A percentile compares a stretch with the other conserved stretches of the same genome.
Evolutionary conservation across 75 land plant genomes (phyloP).

Genomic region (Larix kaempferi): DNA sequence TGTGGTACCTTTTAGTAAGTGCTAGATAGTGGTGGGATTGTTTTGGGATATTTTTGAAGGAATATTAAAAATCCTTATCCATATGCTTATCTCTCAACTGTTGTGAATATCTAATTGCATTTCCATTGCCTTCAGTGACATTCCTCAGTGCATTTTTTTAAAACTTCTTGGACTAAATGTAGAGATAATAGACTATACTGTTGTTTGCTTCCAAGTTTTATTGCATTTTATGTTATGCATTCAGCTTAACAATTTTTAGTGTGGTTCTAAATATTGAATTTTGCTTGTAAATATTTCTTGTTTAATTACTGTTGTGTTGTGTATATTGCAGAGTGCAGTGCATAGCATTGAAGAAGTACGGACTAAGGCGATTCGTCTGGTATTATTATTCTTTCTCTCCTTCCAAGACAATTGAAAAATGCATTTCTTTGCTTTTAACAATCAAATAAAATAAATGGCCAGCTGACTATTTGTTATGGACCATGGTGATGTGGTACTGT

Average conservation of each 20-base stretch:
- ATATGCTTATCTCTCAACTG: no score
- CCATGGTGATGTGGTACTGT: background rate
- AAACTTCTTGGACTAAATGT: background rate
- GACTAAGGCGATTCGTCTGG: constrained; percentile 97
- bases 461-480: background rate
- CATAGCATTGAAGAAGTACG: constrained; percentile 85
- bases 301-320: background rate
- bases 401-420: background rate
- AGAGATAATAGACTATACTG: no score
- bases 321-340: constrained; percentile 75
- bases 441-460: background rate
- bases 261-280: background rate
- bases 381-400: constrained; percentile 20
- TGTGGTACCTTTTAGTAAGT: no score
- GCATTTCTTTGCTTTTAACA: background rate
- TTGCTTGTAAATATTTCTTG: background rate
- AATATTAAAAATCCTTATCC: no score
- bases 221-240: background rate
- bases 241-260: background rate
- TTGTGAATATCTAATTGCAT: background rate
- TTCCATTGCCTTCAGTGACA: background rate
- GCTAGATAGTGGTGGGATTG: no score
- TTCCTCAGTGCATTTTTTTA: background rate
- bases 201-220: no score
- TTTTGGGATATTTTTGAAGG: no score